These are phyloP conservation scores for Croton setiger DNA, from an alignment of 441 rosid species.

Conservation along the genomic window DNA sequence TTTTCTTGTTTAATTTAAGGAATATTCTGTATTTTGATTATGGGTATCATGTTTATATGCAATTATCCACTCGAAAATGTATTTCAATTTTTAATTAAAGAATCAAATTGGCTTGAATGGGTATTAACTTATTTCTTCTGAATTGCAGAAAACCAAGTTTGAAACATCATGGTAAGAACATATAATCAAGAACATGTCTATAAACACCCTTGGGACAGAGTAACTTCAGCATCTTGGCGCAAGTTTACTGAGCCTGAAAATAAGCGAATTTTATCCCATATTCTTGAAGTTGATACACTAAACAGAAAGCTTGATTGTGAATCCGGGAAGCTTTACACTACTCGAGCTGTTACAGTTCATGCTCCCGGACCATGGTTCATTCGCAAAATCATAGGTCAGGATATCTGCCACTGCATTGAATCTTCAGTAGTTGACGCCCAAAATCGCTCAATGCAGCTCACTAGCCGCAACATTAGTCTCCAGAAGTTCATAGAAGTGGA, in stretches of 20 bases:
- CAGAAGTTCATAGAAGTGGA: conserved; percentile 88
- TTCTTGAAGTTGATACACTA: conserved; percentile 84
- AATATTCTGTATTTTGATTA: not conserved
- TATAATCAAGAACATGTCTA: conserved; percentile 83
- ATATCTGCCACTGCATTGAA: conserved; percentile 88
- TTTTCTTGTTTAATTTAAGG: not conserved
- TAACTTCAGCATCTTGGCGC: conserved; percentile 96
- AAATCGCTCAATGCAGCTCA: conserved; percentile 83
- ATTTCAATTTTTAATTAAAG: too few species aligned
- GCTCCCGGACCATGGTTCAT: conserved; percentile 96
- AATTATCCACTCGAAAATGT: too few species aligned
- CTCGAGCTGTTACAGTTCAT: conserved; percentile 80
- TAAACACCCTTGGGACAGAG: conserved; percentile 96
- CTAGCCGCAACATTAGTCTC: conserved; percentile 78
- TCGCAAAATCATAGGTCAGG: conserved; percentile 75
- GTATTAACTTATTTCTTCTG: not conserved
- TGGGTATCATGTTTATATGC: not conserved
- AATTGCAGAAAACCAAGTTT: conserved; percentile 5
- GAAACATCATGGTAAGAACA: conserved; percentile 67
- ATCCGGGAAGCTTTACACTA: conserved; percentile 76
- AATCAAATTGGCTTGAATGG: not conserved
- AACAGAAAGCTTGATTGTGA: conserved; percentile 58
- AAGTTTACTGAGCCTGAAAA: conserved; percentile 90
- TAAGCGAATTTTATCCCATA: conserved; percentile 74
- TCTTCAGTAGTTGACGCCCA: conserved; percentile 78